These are phyloP conservation scores for Thyridium curvatum DNA, from an alignment of 2,329 filamentous ascomycete genomes.

Conservation along the genomic window DNA sequence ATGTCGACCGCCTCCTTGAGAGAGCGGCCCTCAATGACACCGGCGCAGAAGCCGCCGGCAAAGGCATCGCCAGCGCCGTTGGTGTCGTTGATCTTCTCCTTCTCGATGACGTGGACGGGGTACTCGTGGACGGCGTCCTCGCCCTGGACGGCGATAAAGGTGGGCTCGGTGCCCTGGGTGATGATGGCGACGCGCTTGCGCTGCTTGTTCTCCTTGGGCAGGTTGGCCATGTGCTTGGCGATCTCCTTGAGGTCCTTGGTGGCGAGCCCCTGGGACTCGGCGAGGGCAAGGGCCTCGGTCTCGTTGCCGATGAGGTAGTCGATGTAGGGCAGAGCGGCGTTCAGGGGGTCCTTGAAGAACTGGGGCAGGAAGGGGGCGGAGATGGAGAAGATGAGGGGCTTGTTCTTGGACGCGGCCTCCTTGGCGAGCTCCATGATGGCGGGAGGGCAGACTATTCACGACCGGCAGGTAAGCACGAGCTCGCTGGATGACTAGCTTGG, in stretches of 20 bases:
- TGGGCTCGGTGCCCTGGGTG: conserved; percentile 91
- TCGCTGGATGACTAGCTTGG: background rate
- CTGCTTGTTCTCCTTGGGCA: conserved; percentile 87
- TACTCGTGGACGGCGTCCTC: conserved; percentile 67
- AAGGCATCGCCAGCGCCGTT: conserved; percentile 97
- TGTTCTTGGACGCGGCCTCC: conserved; percentile 84
- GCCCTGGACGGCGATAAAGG: conserved; percentile 73
- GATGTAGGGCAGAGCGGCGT: conserved; percentile 82
- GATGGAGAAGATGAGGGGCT: conserved; percentile 85
- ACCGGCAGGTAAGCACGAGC: too few relatives aligned
- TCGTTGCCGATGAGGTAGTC: conserved; percentile 97
- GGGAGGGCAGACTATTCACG: conserved; percentile 65
- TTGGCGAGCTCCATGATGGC: conserved; percentile 86
- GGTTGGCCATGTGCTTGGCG: conserved; percentile 74
- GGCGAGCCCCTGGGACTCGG: conserved; percentile 69
- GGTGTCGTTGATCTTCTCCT: conserved; percentile 83
- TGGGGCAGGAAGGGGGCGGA: conserved; percentile 93
- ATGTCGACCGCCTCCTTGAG: conserved; percentile 77
- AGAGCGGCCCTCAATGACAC: conserved; percentile 76
- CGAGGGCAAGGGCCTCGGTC: conserved; percentile 90
- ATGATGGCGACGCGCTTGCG: conserved; percentile 82
- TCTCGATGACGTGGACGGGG: conserved; percentile 72
- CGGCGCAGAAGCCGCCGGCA: conserved; percentile 87
- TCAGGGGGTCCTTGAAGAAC: conserved; percentile 96
- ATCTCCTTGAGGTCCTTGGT: conserved; percentile 78